Evolutionary conservation across 495 filamentous ascomycete genomes (phyloP).

Genomic region (Neurospora hispaniola): DNA sequence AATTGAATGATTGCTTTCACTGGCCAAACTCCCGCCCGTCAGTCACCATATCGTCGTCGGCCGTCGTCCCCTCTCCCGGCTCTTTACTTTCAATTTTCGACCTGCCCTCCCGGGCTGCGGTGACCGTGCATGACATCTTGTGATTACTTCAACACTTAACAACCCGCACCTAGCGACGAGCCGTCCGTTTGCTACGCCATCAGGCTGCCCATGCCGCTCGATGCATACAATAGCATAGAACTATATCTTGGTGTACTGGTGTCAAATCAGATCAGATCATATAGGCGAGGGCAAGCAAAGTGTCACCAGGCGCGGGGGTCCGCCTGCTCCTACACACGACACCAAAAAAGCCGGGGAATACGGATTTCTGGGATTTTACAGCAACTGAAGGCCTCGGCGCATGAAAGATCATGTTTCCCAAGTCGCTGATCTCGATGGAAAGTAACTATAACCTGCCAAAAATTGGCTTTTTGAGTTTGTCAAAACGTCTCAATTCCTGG

Average conservation of each 20-base stretch:
- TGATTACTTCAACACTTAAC: background rate
- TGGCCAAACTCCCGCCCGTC: background rate
- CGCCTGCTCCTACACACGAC: background rate
- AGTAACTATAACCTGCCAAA: background rate
- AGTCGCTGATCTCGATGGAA: background rate
- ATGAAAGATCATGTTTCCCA: background rate
- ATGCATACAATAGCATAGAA: no score
- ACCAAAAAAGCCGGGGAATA: background rate
- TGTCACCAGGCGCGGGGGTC: background rate
- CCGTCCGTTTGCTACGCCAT: background rate
- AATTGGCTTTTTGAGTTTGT: background rate
- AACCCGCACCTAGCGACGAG: background rate
- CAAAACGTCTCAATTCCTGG: background rate
- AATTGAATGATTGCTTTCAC: background rate
- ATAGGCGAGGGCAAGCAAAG: background rate
- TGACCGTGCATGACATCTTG: background rate
- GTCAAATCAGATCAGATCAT: background rate
- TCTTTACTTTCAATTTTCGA: background rate
- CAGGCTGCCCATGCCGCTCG: no score
- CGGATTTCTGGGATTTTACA: background rate
- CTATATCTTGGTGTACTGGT: background rate
- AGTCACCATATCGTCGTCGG: background rate
- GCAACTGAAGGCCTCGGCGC: background rate
- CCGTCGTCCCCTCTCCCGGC: background rate
- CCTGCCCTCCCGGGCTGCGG: background rate